Evolutionary conservation across 2,329 filamentous ascomycete species (phyloP), one percentile per base, ranked within the genome.

Genomic region (Purpureocillium takamizusanense): DNA sequence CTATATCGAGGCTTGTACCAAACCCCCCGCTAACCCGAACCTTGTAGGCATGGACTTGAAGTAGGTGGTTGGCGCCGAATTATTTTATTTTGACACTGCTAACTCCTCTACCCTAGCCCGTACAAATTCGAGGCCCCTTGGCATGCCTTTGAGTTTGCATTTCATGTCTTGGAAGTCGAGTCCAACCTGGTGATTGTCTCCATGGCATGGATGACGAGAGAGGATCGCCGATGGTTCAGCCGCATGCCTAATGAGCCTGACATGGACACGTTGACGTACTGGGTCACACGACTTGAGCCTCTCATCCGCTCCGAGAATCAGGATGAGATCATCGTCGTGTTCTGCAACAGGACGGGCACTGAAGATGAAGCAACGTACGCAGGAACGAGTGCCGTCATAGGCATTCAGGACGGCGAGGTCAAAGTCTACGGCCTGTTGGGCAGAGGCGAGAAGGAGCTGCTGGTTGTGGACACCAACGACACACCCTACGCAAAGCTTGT

Each of bases 171-270:
- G 0, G 60, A 75, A 2, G 60, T 62, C 0, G 51, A 68, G 0
- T 72, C 81, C 0, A 76, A 78, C 12, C 45, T 89, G 0, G 77
- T 86, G 2, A 74, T 88, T 27, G 48, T 90, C 0, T 77, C 74
- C 4, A 89, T 89, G 85, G 83, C 86, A 0, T 90, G 84, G 85
- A 65, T 85, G 25, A 86, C 83, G 2, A 65, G 56, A 39, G 76
- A 67, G 43, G 70, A 66, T 49, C 67, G 58, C 2, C 65, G 50
- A 14, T 41, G 42, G 7, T 78, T 65, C 52, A 76, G 51, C 42
- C 66, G 48, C 21, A 63, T 46, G 46, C 74, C 74, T 0, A 54
- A 69, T 1, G 73, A 78, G 36, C 82, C 83, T 0, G 84, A 89
- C 46, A 70, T 84, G 60, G 76, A 85, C 17, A 87, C 83, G 0